Base-by-base conservation (phyloP, 1,139 yeast species). In the Zygoascus hellenicus region DNA sequence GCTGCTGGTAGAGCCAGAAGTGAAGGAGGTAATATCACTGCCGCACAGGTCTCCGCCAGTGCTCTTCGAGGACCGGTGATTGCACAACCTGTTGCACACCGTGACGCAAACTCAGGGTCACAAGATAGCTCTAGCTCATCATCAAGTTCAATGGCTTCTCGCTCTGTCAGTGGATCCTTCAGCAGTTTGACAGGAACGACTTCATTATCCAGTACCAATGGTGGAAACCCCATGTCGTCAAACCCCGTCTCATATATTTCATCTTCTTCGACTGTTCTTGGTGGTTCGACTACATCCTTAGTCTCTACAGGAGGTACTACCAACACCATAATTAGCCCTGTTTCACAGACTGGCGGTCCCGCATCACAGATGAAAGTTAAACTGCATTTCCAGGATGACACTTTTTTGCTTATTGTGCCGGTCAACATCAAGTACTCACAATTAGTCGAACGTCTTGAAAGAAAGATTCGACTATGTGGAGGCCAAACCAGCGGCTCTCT, bases 391-490 rank as follows among this genome's bases (percentile, higher is more conserved):
- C 66, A 71, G 42, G 69, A 63, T 32, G 71, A 67, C 52, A 71
- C 70, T 14, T 67, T 75, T 45, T 62, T 72, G 48, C 54, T 75
- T 15, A 66, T 75, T 35, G 81, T 83, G 1, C 71, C 77, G 5
- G 64, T 74, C 9, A 64, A 63, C 17, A 69, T 75, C 16, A 67
- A 63, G 33, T 84, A 74, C 59, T 56, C 60, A 22, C 80, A 77
- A 42, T 69, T 84, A 46, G 66, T 61, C 33, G 62, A 60, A 16
- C 61, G 71, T 10, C 70, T 76, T 10, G 70, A 71, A 51, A 67
- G 70, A 45, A 75, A 75, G 55, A 65, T 76, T 51, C 67, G 74
- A 28, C 62, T 70, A 37, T 68, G 75, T 47, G 71, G 72, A 30
- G 58, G 68, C 63, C 62, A 57, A 45, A 55, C 60, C 6, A 62